Conservation (phyloP, 2,329 filamentous ascomycete species). For the Sporothrix globosa region DNA sequence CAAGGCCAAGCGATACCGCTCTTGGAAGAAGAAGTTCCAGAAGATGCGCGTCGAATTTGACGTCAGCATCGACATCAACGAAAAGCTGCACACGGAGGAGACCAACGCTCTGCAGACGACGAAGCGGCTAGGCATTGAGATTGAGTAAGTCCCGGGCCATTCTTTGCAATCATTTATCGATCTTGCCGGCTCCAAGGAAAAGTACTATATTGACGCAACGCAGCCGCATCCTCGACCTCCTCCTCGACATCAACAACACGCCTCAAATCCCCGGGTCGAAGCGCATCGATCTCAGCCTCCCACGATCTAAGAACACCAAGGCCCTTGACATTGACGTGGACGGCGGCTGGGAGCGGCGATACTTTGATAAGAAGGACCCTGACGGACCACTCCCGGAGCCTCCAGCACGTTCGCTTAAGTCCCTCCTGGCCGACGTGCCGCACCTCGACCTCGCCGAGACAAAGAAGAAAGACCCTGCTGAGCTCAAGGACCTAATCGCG, state of each 20-base stretch:
- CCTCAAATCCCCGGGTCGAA: constrained; percentile 74
- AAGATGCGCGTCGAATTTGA: constrained; percentile 85
- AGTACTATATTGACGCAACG: constrained; percentile 35
- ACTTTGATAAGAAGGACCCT: constrained; percentile 80
- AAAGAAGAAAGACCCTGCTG: constrained; percentile 64
- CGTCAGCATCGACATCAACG: constrained; percentile 75
- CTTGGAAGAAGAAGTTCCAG: constrained; percentile 90
- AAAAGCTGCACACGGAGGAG: constrained; percentile 78
- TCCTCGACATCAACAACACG: constrained; percentile 86
- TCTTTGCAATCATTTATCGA: background rate
- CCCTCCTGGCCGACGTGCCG: constrained; percentile 57
- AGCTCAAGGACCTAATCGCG: constrained; percentile 54
- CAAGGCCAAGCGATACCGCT: constrained; percentile 61
- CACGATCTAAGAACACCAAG: constrained; percentile 49
- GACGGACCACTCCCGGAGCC: constrained; percentile 71
- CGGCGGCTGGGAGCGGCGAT: constrained; percentile 57
- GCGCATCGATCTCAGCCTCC: constrained; percentile 70
- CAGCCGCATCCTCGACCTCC: constrained; percentile 84
- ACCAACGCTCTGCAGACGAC: constrained; percentile 79
- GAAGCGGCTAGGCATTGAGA: constrained; percentile 83
- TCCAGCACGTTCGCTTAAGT: constrained; percentile 53
- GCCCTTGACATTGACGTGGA: constrained; percentile 78
- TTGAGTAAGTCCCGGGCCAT: constrained; percentile 68
- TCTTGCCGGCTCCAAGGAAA: background rate
- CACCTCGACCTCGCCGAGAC: constrained; percentile 58